Conservation (phyloP, 1,284 basidiomycete genomes). For the Ceratobasidium sp. region DNA sequence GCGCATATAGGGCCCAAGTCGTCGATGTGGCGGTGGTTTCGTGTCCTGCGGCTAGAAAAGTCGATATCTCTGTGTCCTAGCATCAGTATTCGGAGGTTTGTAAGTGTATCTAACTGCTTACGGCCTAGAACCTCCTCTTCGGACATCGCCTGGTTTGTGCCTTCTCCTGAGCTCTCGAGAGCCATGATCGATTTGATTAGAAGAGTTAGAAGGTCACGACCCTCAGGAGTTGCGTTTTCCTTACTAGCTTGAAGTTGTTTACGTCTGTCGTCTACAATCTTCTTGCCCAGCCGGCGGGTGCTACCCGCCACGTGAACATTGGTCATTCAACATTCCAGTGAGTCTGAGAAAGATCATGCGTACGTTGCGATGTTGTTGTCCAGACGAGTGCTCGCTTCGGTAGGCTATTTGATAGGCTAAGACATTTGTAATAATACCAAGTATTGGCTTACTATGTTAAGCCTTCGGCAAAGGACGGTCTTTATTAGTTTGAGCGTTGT, state of each 20-base stretch:
- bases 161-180: slow-evolving; percentile 53
- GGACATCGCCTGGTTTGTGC: slow-evolving; percentile 35
- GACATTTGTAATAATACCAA: no score
- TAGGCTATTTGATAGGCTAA: slow-evolving; percentile 43
- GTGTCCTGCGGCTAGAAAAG: slow-evolving; percentile 31
- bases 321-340: no score
- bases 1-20: slow-evolving; percentile 73
- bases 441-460: slow-evolving; percentile 26
- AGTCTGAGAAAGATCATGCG: neutral
- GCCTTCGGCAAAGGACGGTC: neutral
- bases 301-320: slow-evolving; percentile 3
- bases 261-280: slow-evolving; percentile 57
- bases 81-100: neutral
- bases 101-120: neutral
- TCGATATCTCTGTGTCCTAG: slow-evolving; percentile 1
- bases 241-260: slow-evolving; percentile 49
- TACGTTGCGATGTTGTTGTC: slow-evolving; percentile 15
- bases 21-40: slow-evolving; percentile 40
- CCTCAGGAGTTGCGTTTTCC: slow-evolving; percentile 43
- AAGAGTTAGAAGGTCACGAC: slow-evolving; percentile 51
- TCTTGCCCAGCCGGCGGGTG: slow-evolving; percentile 53
- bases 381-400: slow-evolving; percentile 48
- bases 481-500: neutral
- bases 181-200: slow-evolving; percentile 59
- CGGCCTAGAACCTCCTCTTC: slow-evolving; percentile 47